Evolutionary conservation across 2,329 filamentous ascomycete species (phyloP).

Genomic region (Colletotrichum coccodes): DNA sequence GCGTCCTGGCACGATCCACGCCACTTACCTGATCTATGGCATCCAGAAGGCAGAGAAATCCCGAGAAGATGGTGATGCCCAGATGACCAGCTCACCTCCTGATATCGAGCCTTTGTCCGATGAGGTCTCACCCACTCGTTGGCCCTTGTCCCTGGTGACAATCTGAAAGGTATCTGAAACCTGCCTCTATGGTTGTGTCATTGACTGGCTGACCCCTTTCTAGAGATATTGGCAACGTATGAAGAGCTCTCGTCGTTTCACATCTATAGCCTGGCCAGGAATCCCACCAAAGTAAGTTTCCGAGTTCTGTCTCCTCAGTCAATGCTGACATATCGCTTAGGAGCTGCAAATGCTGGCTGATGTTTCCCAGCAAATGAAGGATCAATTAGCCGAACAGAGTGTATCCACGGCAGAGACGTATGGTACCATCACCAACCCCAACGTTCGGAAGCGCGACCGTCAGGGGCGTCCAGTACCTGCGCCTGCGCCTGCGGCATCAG

Average conservation of each 20-base stretch:
- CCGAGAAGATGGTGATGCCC: constrained; percentile 70
- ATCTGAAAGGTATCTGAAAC: constrained; percentile 68
- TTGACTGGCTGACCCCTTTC: constrained; percentile 18
- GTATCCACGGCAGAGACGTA: constrained; percentile 69
- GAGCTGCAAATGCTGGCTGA: constrained; percentile 79
- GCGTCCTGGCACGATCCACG: constrained; percentile 80
- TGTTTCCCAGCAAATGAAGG: constrained; percentile 70
- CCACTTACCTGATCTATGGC: constrained; percentile 90
- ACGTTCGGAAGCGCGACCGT: constrained; percentile 65
- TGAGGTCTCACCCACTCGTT: constrained; percentile 66
- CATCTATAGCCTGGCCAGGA: constrained; percentile 84
- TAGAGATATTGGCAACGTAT: constrained; percentile 76
- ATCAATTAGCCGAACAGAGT: constrained; percentile 68
- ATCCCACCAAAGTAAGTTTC: constrained; percentile 68
- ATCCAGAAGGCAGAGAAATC: constrained; percentile 57
- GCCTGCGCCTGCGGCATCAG: constrained; percentile 37
- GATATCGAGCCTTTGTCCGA: constrained; percentile 62
- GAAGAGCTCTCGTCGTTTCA: constrained; percentile 82
- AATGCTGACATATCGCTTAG: constrained; percentile 33
- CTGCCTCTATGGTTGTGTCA: not conserved
- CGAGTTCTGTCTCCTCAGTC: rapidly evolving
- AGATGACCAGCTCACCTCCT: constrained; percentile 75
- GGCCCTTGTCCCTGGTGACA: constrained; percentile 76
- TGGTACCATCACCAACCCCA: constrained; percentile 79
- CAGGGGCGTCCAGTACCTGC: constrained; percentile 42